These are phyloP conservation scores for Debaryomyces hansenii DNA, from an alignment of 805 yeast species.

Conservation along the genomic window DNA sequence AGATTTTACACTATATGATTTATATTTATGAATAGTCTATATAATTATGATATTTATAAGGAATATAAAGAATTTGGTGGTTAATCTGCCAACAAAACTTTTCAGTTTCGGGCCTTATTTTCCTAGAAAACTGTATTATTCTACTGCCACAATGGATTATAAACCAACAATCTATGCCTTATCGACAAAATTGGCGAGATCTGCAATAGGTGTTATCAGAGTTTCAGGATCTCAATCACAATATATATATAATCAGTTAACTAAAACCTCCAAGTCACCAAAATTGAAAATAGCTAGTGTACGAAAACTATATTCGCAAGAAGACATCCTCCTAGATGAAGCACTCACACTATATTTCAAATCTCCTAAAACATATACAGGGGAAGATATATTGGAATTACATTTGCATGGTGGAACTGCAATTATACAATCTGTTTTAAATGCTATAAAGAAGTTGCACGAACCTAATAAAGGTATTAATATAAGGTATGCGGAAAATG, in stretches of 20 bases:
- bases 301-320: constrained; percentile 48
- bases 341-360: constrained; percentile 70
- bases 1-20: no score
- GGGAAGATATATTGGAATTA: constrained; percentile 87
- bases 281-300: constrained; percentile 56
- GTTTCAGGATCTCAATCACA: constrained; percentile 70
- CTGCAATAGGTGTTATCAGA: constrained; percentile 87
- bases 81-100: no score
- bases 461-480: constrained; percentile 34
- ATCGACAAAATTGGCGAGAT: constrained; percentile 76
- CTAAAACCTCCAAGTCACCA: constrained; percentile 40
- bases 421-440: constrained; percentile 65
- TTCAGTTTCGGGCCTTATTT: no score
- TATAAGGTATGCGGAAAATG: constrained; percentile 85
- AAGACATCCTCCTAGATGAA: constrained; percentile 61
- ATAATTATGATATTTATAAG: no score
- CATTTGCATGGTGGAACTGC: constrained; percentile 95
- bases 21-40: no score
- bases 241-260: constrained; percentile 46
- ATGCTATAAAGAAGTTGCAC: constrained; percentile 58
- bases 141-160: neutral
- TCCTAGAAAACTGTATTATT: neutral
- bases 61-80: no score
- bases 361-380: constrained; percentile 82
- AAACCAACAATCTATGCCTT: constrained; percentile 84